phyloP scores from a whole-genome alignment of 2,329 filamentous ascomycete genomes.

The Thermoascus crustaceus region DNA sequence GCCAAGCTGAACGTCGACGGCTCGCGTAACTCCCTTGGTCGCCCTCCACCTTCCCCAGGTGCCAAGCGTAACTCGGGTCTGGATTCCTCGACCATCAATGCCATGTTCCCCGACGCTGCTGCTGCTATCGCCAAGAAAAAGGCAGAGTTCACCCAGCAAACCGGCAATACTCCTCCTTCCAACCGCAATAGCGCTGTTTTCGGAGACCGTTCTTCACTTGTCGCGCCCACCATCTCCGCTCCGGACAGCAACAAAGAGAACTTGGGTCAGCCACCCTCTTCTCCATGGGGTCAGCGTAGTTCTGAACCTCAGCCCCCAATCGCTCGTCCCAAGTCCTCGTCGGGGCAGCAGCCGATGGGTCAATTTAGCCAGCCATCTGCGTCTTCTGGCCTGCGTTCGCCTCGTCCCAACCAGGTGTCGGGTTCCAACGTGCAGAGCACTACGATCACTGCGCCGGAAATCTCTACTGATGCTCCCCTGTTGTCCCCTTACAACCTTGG shows the following conservation, averaged over 20 bases:
- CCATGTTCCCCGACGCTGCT: slow-evolving; percentile 97
- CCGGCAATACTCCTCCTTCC: slow-evolving; percentile 78
- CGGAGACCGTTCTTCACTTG: slow-evolving; percentile 63
- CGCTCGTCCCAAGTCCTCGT: slow-evolving; percentile 67
- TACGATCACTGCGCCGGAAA: slow-evolving; percentile 65
- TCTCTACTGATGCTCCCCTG: slow-evolving; percentile 64
- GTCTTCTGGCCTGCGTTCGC: slow-evolving; percentile 70
- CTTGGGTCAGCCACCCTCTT: slow-evolving; percentile 58
- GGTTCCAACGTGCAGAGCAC: slow-evolving; percentile 74
- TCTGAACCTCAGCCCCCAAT: slow-evolving; percentile 46
- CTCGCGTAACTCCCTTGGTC: slow-evolving; percentile 75
- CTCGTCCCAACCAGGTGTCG: slow-evolving; percentile 58
- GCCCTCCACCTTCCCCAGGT: slow-evolving; percentile 67
- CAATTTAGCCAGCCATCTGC: slow-evolving; percentile 82
- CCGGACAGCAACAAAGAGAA: slow-evolving; percentile 55
- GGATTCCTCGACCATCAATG: slow-evolving; percentile 87
- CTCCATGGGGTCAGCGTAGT: slow-evolving; percentile 64
- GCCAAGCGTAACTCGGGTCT: slow-evolving; percentile 92
- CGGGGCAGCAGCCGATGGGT: slow-evolving; percentile 71
- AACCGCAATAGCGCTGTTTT: slow-evolving; percentile 84
- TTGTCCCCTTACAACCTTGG: slow-evolving; percentile 71
- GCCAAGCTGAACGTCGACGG: slow-evolving; percentile 84
- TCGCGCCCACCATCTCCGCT: slow-evolving; percentile 65
- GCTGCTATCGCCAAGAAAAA: slow-evolving; percentile 98
- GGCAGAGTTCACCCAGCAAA: slow-evolving; percentile 93